Conservation (phyloP, 23 red algal genomes). For the Chondrus crispus region DNA sequence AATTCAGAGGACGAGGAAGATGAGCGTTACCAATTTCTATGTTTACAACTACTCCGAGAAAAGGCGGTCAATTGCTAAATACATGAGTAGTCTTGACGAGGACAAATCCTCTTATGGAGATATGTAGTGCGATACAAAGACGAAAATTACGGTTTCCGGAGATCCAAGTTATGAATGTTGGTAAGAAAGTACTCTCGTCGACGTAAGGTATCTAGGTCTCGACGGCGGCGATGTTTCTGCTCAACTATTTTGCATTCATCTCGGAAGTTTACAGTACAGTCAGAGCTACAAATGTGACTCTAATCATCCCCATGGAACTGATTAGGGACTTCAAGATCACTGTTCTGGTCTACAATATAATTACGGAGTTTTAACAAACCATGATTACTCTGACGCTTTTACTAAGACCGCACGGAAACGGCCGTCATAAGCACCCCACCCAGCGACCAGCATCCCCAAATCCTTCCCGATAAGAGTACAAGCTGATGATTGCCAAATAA, state of each 20-base stretch:
- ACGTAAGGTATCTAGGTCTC: background rate
- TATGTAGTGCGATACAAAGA: too few species aligned
- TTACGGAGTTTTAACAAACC: background rate
- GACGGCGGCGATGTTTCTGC: background rate
- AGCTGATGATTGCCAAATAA: background rate
- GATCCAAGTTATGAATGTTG: too few species aligned
- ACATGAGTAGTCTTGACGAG: too few species aligned
- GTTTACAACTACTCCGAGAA: too few species aligned
- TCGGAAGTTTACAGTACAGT: background rate
- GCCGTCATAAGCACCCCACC: background rate
- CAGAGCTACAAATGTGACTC: background rate
- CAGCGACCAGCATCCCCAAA: constrained; percentile 3
- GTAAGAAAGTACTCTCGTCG: background rate
- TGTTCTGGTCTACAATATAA: background rate
- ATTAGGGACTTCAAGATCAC: background rate
- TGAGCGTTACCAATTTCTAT: too few species aligned
- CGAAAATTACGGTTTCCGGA: too few species aligned
- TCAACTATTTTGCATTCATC: background rate
- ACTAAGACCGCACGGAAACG: too few species aligned
- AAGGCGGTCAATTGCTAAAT: too few species aligned
- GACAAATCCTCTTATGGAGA: too few species aligned
- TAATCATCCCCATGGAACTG: background rate
- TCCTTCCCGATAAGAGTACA: background rate
- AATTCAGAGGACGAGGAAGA: too few species aligned
- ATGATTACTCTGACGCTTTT: background rate